These are phyloP conservation scores for Macrolepiota albuminosa DNA, from an alignment of 768 basidiomycete species.

Conservation along the genomic window DNA sequence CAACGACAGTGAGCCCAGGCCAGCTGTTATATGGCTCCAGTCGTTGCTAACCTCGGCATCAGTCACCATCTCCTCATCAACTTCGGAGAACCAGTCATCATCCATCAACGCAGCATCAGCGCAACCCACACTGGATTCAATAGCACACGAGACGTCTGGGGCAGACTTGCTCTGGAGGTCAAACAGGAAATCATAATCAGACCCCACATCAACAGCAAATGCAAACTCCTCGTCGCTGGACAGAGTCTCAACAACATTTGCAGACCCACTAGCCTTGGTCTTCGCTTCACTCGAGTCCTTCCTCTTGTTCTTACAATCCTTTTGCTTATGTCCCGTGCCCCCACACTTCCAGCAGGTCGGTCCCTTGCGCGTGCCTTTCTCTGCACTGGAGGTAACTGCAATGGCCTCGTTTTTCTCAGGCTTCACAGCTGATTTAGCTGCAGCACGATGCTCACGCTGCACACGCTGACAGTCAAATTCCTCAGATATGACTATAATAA, in stretches of 20 bases:
- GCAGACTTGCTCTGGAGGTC: too few relatives aligned
- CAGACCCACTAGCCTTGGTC: too few relatives aligned
- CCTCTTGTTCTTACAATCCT: background rate
- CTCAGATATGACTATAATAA: too few relatives aligned
- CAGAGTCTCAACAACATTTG: background rate
- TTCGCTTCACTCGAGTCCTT: background rate
- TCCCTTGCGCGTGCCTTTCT: too few relatives aligned
- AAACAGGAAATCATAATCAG: background rate
- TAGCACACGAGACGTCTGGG: background rate
- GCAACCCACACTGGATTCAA: background rate
- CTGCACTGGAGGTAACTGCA: too few relatives aligned
- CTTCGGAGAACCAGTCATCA: conserved; percentile 1
- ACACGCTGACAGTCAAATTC: too few relatives aligned
- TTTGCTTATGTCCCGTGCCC: background rate
- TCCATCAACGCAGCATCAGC: background rate
- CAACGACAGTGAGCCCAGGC: background rate
- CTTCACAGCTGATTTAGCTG: too few relatives aligned
- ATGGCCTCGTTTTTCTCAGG: too few relatives aligned
- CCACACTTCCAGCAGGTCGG: background rate
- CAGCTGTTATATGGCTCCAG: background rate
- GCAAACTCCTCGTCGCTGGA: background rate
- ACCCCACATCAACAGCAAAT: background rate
- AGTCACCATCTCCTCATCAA: background rate
- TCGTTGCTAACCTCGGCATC: background rate
- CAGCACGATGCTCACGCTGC: too few relatives aligned